A percentile compares a stretch with the other conserved stretches of the same genome.
Evolutionary conservation across 2,329 filamentous ascomycete species (phyloP).

Genomic region (Trichoderma koningiopsis): DNA sequence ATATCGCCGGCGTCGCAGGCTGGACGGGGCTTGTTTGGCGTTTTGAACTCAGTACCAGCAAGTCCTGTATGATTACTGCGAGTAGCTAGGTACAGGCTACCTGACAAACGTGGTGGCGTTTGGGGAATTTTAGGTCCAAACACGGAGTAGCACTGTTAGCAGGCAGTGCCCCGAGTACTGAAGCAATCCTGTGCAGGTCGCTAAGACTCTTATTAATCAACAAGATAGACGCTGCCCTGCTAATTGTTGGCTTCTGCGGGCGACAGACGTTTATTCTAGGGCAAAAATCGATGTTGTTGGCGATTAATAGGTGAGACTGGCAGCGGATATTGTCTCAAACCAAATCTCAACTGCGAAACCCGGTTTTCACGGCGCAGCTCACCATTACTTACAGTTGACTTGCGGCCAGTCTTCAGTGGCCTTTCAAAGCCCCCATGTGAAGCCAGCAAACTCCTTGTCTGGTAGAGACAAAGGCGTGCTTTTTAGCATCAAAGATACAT

Average conservation of each 20-base stretch:
- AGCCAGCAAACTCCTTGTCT: background rate
- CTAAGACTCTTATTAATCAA: background rate
- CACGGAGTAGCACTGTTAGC: background rate
- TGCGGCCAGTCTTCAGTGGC: background rate
- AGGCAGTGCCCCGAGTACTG: background rate
- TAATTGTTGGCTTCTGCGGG: background rate
- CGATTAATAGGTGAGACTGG: background rate
- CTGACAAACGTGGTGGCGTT: background rate
- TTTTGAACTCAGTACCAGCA: background rate
- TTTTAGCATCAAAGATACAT: too few species aligned
- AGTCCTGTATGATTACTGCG: fast-evolving
- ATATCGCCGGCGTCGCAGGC: slow-evolving; percentile 6
- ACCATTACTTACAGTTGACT: background rate
- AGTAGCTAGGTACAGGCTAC: background rate
- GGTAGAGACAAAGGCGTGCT: background rate
- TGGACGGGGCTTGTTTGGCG: background rate
- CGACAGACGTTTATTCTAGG: background rate
- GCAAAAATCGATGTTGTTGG: background rate
- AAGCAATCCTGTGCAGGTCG: background rate
- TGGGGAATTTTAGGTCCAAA: background rate
- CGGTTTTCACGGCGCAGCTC: background rate
- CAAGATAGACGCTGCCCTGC: background rate
- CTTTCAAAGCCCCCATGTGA: background rate
- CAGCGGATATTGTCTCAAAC: background rate
- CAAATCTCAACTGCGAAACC: background rate